Conservation (phyloP, 2,329 filamentous ascomycete genomes). For the Hypoxylon sp. region DNA sequence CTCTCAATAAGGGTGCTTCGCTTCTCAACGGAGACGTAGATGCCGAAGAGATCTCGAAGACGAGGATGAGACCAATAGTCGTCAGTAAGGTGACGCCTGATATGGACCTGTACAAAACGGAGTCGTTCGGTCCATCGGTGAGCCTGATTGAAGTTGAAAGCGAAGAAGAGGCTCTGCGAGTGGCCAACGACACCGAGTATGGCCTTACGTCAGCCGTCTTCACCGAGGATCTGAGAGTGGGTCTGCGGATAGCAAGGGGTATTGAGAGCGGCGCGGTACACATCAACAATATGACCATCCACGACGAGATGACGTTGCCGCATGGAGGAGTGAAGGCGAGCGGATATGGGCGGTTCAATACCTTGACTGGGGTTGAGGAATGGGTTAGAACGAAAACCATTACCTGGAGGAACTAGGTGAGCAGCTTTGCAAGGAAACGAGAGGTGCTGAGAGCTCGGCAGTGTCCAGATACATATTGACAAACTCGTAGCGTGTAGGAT, state of each 20-base stretch:
- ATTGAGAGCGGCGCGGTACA: slow-evolving; percentile 68
- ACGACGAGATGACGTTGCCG: slow-evolving; percentile 58
- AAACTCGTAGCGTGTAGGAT: neutral
- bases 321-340: slow-evolving; percentile 58
- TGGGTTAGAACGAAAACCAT: slow-evolving; percentile 52
- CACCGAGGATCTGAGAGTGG: slow-evolving; percentile 69
- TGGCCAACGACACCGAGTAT: slow-evolving; percentile 78
- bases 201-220: slow-evolving; percentile 75
- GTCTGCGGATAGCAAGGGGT: slow-evolving; percentile 63
- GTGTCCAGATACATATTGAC: neutral
- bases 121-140: slow-evolving; percentile 75
- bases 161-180: slow-evolving; percentile 72
- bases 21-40: slow-evolving; percentile 64
- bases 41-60: slow-evolving; percentile 52
- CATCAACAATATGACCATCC: slow-evolving; percentile 59
- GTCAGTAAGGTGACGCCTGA: slow-evolving; percentile 70
- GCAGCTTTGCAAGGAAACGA: neutral
- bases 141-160: slow-evolving; percentile 69
- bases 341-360: slow-evolving; percentile 58
- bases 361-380: slow-evolving; percentile 49
- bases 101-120: slow-evolving; percentile 75
- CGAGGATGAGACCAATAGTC: slow-evolving; percentile 68
- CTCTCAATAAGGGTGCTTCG: slow-evolving; percentile 68
- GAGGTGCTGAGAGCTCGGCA: neutral
- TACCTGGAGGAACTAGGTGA: slow-evolving; percentile 49